Percentiles rank a stretch among this genome's conserved stretches.
Evolutionary conservation across 768 basidiomycete genomes (phyloP).

Genomic region (Tulasnella sp.): DNA sequence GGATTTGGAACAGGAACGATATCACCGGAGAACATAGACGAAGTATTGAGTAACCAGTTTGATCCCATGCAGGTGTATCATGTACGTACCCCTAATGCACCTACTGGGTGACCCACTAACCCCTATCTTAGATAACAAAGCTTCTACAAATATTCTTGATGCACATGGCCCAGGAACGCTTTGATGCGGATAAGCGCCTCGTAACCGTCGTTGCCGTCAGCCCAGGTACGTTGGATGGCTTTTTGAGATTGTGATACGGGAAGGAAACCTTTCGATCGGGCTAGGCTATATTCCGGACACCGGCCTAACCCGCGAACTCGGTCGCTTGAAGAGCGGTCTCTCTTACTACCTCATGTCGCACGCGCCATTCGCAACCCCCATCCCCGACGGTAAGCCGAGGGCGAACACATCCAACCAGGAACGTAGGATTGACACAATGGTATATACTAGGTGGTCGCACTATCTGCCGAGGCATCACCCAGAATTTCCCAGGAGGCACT

Average conservation of each 20-base stretch:
- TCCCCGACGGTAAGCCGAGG: conserved; percentile 16
- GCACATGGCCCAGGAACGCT: conserved; percentile 10
- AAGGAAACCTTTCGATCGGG: background rate
- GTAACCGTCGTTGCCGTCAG: conserved; percentile 13
- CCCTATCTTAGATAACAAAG: conserved; percentile 14
- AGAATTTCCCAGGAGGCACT: conserved; percentile 12
- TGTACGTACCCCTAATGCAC: background rate
- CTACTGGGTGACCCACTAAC: background rate
- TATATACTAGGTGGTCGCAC: background rate
- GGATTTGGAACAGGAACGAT: background rate
- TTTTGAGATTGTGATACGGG: background rate
- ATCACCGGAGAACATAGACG: background rate
- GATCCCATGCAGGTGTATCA: conserved; percentile 5
- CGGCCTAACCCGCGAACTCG: conserved; percentile 15
- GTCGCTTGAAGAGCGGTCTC: background rate
- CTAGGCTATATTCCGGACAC: conserved; percentile 23
- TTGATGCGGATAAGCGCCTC: background rate
- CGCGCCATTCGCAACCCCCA: conserved; percentile 17
- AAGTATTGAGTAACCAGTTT: background rate
- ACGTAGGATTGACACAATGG: too few relatives aligned
- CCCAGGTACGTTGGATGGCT: conserved; percentile 8
- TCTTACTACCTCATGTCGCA: conserved; percentile 14
- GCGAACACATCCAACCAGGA: too few relatives aligned
- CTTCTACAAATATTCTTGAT: conserved; percentile 17
- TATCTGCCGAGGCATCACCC: conserved; percentile 2